Percentiles rank a stretch among this genome's conserved stretches.
Evolutionary conservation across 768 basidiomycete genomes (phyloP).

Genomic region (Xerocomellus amylosporus): DNA sequence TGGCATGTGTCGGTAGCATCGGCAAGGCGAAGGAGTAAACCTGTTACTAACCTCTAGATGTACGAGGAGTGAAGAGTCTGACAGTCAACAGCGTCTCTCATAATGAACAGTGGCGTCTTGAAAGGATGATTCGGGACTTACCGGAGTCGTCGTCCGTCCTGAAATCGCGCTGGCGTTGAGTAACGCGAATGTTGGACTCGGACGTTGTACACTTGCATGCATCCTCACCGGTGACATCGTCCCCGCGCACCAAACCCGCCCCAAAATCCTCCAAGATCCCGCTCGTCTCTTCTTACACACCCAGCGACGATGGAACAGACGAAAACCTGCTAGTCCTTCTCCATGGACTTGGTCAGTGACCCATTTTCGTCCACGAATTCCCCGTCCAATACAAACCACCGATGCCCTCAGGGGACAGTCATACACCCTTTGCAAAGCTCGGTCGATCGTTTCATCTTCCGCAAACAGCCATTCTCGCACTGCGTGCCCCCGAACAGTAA

Average conservation of each 20-base stretch:
- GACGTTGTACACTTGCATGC: conserved; percentile 22
- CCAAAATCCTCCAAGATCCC: conserved; percentile 48
- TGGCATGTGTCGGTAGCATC: too few relatives aligned
- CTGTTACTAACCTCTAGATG: too few relatives aligned
- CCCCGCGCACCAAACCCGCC: conserved; percentile 44
- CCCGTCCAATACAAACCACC: not conserved
- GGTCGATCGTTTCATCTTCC: conserved; percentile 77
- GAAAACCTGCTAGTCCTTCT: conserved; percentile 82
- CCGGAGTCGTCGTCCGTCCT: too few relatives aligned
- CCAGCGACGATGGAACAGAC: conserved; percentile 81
- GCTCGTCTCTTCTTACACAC: conserved; percentile 60
- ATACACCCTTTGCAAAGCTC: conserved; percentile 70
- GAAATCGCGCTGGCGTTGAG: too few relatives aligned
- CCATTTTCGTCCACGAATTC: not conserved
- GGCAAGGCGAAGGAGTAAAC: too few relatives aligned
- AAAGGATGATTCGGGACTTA: too few relatives aligned
- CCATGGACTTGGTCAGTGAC: conserved; percentile 73
- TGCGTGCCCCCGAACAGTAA: conserved; percentile 77
- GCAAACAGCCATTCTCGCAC: conserved; percentile 80
- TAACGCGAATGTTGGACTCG: conserved; percentile 22
- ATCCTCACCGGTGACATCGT: conserved; percentile 3
- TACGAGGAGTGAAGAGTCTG: too few relatives aligned
- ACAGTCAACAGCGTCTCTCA: too few relatives aligned
- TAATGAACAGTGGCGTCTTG: too few relatives aligned
- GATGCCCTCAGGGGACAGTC: conserved; percentile 68